Evolutionary conservation across 257 asterid species (phyloP).

Genomic region (Verbena officinalis): DNA sequence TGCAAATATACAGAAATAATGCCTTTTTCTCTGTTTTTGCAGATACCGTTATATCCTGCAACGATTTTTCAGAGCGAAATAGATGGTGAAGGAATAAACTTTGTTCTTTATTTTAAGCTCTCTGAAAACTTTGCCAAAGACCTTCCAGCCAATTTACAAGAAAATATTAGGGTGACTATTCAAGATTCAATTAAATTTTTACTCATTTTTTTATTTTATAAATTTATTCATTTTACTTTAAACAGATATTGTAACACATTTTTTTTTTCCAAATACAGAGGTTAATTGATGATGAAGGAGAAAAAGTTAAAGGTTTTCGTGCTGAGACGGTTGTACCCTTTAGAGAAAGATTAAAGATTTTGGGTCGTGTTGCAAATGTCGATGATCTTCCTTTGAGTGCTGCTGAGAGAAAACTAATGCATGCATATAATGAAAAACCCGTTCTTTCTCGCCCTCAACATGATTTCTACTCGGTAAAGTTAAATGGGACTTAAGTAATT

Average conservation of each 20-base stretch:
- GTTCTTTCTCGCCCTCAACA: slow-evolving; percentile 99
- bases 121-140: slow-evolving; percentile 69
- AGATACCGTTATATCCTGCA: slow-evolving; percentile 91
- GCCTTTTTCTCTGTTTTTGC: slow-evolving; percentile 29
- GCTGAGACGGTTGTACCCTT: slow-evolving; percentile 62
- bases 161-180: slow-evolving; percentile 64
- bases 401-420: slow-evolving; percentile 94
- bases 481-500: background rate
- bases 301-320: slow-evolving; percentile 84
- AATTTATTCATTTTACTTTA: background rate
- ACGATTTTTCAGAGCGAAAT: slow-evolving; percentile 83
- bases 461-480: slow-evolving; percentile 65
- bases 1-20: background rate
- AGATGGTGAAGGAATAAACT: slow-evolving; percentile 91
- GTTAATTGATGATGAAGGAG: slow-evolving; percentile 77
- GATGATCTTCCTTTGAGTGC: slow-evolving; percentile 87
- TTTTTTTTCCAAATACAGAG: slow-evolving; percentile 46
- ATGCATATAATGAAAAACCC: slow-evolving; percentile 93
- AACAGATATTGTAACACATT: slow-evolving; percentile 6
- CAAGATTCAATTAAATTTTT: no score
- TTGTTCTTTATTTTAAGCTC: slow-evolving; percentile 82
- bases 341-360: slow-evolving; percentile 89
- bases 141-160: slow-evolving; percentile 73
- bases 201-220: no score
- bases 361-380: slow-evolving; percentile 88